phyloP scores from a whole-genome alignment of 305 asterid genomes.

The Plantago rigida region DNA sequence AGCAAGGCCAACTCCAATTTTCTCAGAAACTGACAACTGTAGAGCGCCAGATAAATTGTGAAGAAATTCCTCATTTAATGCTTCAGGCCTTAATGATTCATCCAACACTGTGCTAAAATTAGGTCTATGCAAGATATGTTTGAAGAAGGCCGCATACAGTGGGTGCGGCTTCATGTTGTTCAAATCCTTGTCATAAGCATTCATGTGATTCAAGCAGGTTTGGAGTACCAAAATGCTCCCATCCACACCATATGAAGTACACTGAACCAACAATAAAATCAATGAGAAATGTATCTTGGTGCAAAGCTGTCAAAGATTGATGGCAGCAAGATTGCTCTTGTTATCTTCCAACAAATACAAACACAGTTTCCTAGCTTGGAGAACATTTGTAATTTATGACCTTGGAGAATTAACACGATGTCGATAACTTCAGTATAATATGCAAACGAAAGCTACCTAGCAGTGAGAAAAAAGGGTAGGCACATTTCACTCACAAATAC shows the following conservation, averaged over 20 bases:
- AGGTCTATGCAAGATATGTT: slow-evolving; percentile 60
- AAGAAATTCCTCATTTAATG: slow-evolving; percentile 58
- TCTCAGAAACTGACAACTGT: slow-evolving; percentile 55
- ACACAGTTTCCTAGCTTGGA: background rate
- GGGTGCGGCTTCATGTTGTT: slow-evolving; percentile 55
- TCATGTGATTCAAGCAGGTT: slow-evolving; percentile 57
- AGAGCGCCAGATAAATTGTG: slow-evolving; percentile 55
- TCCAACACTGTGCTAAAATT: slow-evolving; percentile 67
- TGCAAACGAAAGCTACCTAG: background rate
- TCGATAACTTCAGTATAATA: background rate
- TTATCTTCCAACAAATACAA: slow-evolving; percentile 14
- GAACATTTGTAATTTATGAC: background rate
- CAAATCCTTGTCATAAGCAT: slow-evolving; percentile 50
- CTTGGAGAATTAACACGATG: background rate
- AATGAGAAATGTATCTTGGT: slow-evolving; percentile 2
- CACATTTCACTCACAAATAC: background rate
- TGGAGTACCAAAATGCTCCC: slow-evolving; percentile 71
- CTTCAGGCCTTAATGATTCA: slow-evolving; percentile 50
- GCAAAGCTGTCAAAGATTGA: slow-evolving; percentile 10
- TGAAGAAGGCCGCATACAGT: slow-evolving; percentile 57
- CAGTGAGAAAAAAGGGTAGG: too few relatives aligned
- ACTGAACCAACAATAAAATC: slow-evolving; percentile 37
- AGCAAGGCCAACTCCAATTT: slow-evolving; percentile 76
- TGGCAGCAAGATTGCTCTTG: slow-evolving; percentile 1
- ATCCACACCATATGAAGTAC: slow-evolving; percentile 47